Base-by-base conservation (phyloP, 2,329 filamentous ascomycete genomes). In the Pseudovirgaria hyperparasitica region DNA sequence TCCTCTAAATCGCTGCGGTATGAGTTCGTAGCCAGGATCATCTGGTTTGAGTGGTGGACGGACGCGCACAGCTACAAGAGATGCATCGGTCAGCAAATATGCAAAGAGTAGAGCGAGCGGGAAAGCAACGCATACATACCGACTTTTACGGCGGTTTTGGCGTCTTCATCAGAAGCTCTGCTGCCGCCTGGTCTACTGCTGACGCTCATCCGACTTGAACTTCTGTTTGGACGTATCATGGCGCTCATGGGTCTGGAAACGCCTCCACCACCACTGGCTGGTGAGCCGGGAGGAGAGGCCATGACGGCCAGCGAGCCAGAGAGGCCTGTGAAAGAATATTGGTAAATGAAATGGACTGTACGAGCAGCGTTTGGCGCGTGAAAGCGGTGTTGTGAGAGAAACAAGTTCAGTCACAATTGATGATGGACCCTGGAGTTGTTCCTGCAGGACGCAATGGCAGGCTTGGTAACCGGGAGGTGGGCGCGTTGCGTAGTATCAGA, bases 21-120 rank as follows among this genome's bases (percentile, higher is more conserved):
- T 90, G 38, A 96, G 72, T 37, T 98, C 90, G 61, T 71, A 98
- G 35, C 86, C 87, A 5, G 90, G 90, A 53, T 98, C 90, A 39
- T 70, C 71, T 5, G 84, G 64, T 42, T 76, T 75, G 31, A 96
- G 66, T 28, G 87, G 78, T 25, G 90, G 90, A 43, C 90, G 82
- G 25, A 96, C 78, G 52, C 90, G 85, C 44, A 98, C 84, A 52
- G 80, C 90, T 96, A 52, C 32, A 42, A 29, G 34, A 26, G 30
- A 38, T 14, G 23, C 17, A 17, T 15, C n/a, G 22, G 47, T 52
- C 44, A 48, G 46, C 16, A 24, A 17, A 20, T 19, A 27, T 20
- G 25, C 25, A 17, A 27, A 20, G 31, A 25, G 28, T 28, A 27
- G 25, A 33, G 30, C 20, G 30, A 10, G 14, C n/a, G 22, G 16